Evolutionary conservation across 1,139 yeast genomes (phyloP).

Genomic region (Suhomyces chickasaworum): DNA sequence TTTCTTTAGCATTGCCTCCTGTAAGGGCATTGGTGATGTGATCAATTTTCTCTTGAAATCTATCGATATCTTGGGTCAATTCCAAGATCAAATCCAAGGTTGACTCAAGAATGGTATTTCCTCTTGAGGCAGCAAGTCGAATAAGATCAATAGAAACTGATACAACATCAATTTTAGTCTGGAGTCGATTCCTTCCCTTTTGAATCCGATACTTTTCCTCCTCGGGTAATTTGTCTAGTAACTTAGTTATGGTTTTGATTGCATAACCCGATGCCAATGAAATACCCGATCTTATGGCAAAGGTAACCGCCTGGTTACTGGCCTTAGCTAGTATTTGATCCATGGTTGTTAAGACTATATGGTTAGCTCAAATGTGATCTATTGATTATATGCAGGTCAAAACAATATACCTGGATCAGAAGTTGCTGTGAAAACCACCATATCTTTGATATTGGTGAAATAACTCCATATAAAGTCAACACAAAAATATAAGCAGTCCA

Average conservation of each 20-base stretch:
- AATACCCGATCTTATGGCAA: conserved; percentile 78
- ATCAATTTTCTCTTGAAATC: conserved; percentile 56
- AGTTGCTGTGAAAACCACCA: no score
- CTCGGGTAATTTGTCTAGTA: conserved; percentile 63
- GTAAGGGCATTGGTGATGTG: conserved; percentile 27
- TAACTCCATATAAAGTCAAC: no score
- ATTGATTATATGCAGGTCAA: conserved; percentile 10
- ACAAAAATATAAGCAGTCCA: no score
- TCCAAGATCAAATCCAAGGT: conserved; percentile 59
- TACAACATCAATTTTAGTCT: conserved; percentile 62
- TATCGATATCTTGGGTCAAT: conserved; percentile 59
- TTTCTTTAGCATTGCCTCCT: conserved; percentile 38
- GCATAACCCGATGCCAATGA: conserved; percentile 79
- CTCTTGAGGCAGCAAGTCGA: conserved; percentile 68
- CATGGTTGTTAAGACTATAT: no score
- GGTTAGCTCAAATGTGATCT: conserved; percentile 38
- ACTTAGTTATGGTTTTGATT: conserved; percentile 60
- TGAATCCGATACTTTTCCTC: conserved; percentile 52
- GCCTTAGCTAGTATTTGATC: conserved; percentile 50
- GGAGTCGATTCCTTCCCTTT: conserved; percentile 47
- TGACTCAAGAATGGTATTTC: conserved; percentile 63
- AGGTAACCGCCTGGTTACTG: conserved; percentile 76
- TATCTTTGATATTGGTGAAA: no score
- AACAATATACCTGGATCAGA: no score
- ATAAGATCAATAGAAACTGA: conserved; percentile 72